Conservation (phyloP, 805 yeast species). For the Ogataea neopini region DNA sequence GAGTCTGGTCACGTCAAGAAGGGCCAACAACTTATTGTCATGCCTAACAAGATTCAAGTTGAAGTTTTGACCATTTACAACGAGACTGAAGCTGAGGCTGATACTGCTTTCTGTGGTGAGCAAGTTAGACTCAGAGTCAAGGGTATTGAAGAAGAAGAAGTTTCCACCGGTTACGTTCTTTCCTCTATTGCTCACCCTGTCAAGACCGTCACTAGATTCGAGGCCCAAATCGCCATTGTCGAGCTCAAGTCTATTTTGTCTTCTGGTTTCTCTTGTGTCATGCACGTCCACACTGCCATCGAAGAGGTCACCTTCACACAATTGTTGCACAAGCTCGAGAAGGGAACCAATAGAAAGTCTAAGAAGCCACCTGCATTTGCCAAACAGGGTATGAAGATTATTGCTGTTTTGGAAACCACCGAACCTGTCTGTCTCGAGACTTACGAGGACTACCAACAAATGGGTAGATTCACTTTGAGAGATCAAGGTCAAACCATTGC, state of each 20-base stretch:
- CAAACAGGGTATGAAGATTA: slow-evolving; percentile 97
- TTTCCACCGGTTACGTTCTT: slow-evolving; percentile 86
- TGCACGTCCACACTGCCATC: slow-evolving; percentile 98
- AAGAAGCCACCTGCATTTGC: slow-evolving; percentile 98
- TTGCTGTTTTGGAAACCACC: slow-evolving; percentile 82
- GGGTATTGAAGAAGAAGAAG: slow-evolving; percentile 97
- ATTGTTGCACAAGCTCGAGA: slow-evolving; percentile 89
- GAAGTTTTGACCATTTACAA: slow-evolving; percentile 88
- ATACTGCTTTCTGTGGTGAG: slow-evolving; percentile 90
- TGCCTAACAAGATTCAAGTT: slow-evolving; percentile 87
- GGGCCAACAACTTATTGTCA: slow-evolving; percentile 70
- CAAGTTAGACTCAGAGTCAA: slow-evolving; percentile 91
- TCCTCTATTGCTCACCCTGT: slow-evolving; percentile 87
- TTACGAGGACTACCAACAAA: slow-evolving; percentile 87
- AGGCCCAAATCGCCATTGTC: slow-evolving; percentile 95
- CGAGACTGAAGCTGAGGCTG: slow-evolving; percentile 95
- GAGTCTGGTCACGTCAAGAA: slow-evolving; percentile 93
- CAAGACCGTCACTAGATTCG: slow-evolving; percentile 84
- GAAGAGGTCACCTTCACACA: slow-evolving; percentile 87
- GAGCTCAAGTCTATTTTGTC: slow-evolving; percentile 94
- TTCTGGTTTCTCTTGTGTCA: slow-evolving; percentile 95
- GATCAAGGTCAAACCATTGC: slow-evolving; percentile 99
- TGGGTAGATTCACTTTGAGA: slow-evolving; percentile 97
- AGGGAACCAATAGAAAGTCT: slow-evolving; percentile 94
- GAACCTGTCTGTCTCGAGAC: slow-evolving; percentile 94